Evolutionary conservation across 2,329 filamentous ascomycete genomes (phyloP).

Genomic region (Penicillium expansum): DNA sequence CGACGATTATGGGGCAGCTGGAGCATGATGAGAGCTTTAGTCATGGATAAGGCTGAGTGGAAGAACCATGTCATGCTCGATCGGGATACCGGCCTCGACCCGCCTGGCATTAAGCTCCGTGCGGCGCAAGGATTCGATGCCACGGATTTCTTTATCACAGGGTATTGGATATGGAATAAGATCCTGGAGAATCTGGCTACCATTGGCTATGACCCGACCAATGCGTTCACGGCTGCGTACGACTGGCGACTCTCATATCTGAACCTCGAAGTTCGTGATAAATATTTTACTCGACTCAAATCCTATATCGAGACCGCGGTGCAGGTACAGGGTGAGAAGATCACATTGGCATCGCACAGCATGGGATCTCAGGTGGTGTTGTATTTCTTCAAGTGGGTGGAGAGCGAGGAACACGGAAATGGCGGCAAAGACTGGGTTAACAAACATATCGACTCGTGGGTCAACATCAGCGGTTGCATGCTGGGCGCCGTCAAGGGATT

Average conservation of each 20-base stretch:
- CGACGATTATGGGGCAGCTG: conserved; percentile 96
- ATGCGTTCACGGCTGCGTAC: conserved; percentile 67
- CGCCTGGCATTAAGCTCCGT: conserved; percentile 81
- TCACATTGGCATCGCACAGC: conserved; percentile 84
- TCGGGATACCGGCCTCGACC: conserved; percentile 84
- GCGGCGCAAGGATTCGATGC: conserved; percentile 97
- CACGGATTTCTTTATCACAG: conserved; percentile 78
- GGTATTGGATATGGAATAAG: conserved; percentile 99
- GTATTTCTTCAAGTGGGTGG: conserved; percentile 77
- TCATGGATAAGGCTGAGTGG: conserved; percentile 90
- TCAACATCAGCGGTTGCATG: conserved; percentile 98
- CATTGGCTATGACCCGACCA: conserved; percentile 87
- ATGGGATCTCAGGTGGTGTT: conserved; percentile 97
- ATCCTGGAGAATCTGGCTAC: conserved; percentile 95
- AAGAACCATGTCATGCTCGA: conserved; percentile 97
- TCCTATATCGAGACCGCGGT: conserved; percentile 83
- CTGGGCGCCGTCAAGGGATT: conserved; percentile 88
- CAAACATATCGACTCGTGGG: conserved; percentile 85
- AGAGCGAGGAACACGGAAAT: conserved; percentile 70
- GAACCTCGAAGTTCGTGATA: conserved; percentile 85
- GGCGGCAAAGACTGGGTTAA: conserved; percentile 91
- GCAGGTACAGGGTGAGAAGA: conserved; percentile 71
- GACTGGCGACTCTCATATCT: conserved; percentile 91
- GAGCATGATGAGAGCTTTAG: conserved; percentile 96
- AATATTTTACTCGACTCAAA: conserved; percentile 91